These are phyloP conservation scores for Neophaeococcomyces aloes DNA, from an alignment of 2,329 filamentous ascomycete species.

Conservation along the genomic window DNA sequence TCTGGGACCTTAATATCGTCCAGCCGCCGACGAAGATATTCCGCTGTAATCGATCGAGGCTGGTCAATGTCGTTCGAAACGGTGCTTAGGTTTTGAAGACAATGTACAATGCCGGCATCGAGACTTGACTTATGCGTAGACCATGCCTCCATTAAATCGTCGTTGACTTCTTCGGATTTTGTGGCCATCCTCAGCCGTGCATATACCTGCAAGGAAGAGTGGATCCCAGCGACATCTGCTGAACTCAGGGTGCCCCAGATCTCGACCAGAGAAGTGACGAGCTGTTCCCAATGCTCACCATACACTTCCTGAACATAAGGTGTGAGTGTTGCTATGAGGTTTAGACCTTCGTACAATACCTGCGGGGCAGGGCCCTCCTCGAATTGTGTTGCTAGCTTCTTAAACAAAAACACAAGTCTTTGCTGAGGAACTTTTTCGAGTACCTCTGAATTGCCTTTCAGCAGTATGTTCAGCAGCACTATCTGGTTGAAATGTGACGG, in stretches of 20 bases:
- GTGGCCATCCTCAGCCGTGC: conserved; percentile 50
- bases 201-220: conserved; percentile 64
- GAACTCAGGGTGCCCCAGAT: conserved; percentile 45
- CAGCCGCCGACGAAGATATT: conserved; percentile 60
- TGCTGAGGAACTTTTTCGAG: conserved; percentile 43
- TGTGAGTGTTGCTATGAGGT: conserved; percentile 46
- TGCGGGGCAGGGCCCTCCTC: conserved; percentile 37
- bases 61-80: conserved; percentile 33
- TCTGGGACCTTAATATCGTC: conserved; percentile 37
- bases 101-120: conserved; percentile 40
- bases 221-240: conserved; percentile 51
- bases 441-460: conserved; percentile 40
- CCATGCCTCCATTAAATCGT: conserved; percentile 71
- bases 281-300: conserved; percentile 71
- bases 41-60: conserved; percentile 64
- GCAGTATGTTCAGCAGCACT: conserved; percentile 66
- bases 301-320: conserved; percentile 72
- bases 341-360: conserved; percentile 31
- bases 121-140: conserved; percentile 48
- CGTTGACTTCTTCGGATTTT: conserved; percentile 47
- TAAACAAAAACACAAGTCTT: conserved; percentile 70
- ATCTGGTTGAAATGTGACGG: conserved; percentile 70
- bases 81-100: conserved; percentile 51
- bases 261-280: conserved; percentile 48
- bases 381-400: conserved; percentile 64